Evolutionary conservation across 148 eudicot genomes (phyloP), one percentile per base, ranked within the genome.

Genomic region (Silene uniflora): DNA sequence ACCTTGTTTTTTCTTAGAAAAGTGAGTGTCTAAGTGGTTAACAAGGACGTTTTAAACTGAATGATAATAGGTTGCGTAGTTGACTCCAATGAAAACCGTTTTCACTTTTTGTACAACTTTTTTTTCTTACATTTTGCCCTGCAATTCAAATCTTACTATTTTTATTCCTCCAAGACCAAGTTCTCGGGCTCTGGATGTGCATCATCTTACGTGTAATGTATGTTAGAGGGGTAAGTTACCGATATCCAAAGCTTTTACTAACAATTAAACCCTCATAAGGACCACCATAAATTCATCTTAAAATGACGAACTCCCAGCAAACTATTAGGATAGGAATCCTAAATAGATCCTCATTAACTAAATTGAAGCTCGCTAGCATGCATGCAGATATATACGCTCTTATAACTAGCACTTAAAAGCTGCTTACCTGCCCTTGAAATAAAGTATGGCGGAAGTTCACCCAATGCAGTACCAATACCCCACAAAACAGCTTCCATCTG

Each of bases 361-460:
- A 65, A 49, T 23, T 1, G 27, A 13, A 29, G 14, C 56, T 52
- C 18, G 56, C 14, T 17, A 32, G 11, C 6, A 65, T 9, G 52
- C 14, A 77, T 46, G 29, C 32, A 22, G 3, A 19, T 19, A 47
- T 44, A 66, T 6, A 62, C 22, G 63, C 74, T 44, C 27, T 46
- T 44, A 42, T 14, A 69, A 29, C 52, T 16, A 70, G 32, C n/a
- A 13, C 32, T 35, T 39, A 52, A 79, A 21, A 52, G 25, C 18
- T 63, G 72, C 66, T 32, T 77, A 95, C 99, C 99, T 78, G 97
- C 99, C 77, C 94, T 91, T 44, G 99, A 92, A 76, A 95, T 95
- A 80, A 95, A 95, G 83, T 95, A 95, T 5, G 99, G 99, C 39
- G 99, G 99, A 78, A 95, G 97, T 84, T 95, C 99, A 62, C 99